Base-by-base conservation (phyloP, 495 filamentous ascomycete genomes). In the Aspergillus affinis region DNA sequence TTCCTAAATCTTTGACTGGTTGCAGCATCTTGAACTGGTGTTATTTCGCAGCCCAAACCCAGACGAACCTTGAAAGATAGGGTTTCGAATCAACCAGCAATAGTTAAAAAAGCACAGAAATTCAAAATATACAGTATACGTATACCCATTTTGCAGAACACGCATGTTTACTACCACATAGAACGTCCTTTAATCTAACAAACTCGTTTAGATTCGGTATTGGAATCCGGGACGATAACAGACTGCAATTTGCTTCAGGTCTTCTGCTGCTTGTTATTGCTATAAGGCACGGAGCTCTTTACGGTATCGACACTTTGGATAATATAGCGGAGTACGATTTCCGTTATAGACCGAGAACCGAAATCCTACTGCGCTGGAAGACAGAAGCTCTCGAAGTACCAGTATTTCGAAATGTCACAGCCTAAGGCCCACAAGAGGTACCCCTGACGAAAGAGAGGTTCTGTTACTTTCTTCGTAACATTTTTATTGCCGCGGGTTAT, bases 1-100 rank as follows among this genome's bases (percentile, higher is more conserved):
- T 30, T 30, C 29, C 8, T 12, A 36, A 12, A 9, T 9, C 12
- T 12, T 48, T 48, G 6, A 48, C 47, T 23, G 6, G 6, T 48
- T 2, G 15, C n/a, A 49, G n/a, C 15, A 49, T 49, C 1, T 49
- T 21, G 0, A 49, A 6, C 47, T 49, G 8, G n/a, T 49, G 3
- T 6, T 49, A 1, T 49, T 41, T 6, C 15, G 21, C 21, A 49
- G 47, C 6, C 47, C n/a, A 4, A 26, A 49, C 15, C n/a, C 0
- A 2, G 13, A 49, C 47, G n/a, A 49, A 49, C 47, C 47, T 49
- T 49, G 15, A 12, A 21, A 20, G 47, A 49, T 49, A 49, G 47
- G 21, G 0, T 49, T 0, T 0, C n/a, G n/a, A 21, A 15, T 49
- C 47, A 49, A 49, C n/a, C n/a, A 49, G 21, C n/a, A 49, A 26